Evolutionary conservation across 2,329 filamentous ascomycete species (phyloP).

Genomic region (Sclerotinia subarctica): DNA sequence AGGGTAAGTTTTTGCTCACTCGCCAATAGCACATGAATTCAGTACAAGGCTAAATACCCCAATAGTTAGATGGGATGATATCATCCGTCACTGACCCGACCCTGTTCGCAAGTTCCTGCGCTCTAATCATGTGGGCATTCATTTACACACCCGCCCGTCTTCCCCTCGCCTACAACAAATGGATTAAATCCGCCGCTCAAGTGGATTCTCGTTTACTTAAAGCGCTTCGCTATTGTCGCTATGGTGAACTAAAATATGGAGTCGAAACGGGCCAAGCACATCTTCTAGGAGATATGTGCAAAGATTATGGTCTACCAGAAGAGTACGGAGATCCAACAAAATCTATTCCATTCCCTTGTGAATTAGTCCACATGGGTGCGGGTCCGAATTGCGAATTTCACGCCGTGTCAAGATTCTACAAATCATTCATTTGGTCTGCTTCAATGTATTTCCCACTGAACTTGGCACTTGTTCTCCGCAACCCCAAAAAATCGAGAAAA

Average conservation of each 20-base stretch:
- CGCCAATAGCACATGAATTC: background rate
- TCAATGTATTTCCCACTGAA: constrained; percentile 72
- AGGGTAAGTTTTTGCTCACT: background rate
- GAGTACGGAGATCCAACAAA: constrained; percentile 66
- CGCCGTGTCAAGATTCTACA: constrained; percentile 62
- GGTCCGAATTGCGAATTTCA: constrained; percentile 74
- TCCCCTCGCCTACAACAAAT: constrained; percentile 71
- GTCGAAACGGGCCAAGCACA: constrained; percentile 66
- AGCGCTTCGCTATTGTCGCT: constrained; percentile 64
- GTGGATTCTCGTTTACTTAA: constrained; percentile 73
- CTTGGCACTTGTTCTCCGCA: constrained; percentile 58
- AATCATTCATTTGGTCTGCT: constrained; percentile 71
- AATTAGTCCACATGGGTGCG: constrained; percentile 77
- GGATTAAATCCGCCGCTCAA: constrained; percentile 75
- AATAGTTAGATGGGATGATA: constrained; percentile 39
- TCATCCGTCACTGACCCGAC: constrained; percentile 58
- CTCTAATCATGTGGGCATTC: constrained; percentile 86
- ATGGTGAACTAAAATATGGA: constrained; percentile 66
- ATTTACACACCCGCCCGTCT: constrained; percentile 71
- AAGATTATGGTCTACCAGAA: constrained; percentile 65
- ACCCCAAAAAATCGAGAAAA: constrained; percentile 44
- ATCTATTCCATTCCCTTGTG: constrained; percentile 71
- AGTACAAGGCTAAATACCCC: background rate
- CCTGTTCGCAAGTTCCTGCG: constrained; percentile 69
- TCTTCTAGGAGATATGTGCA: constrained; percentile 69